These are phyloP conservation scores for Butyriboletus appendiculatus DNA, from an alignment of 1,284 basidiomycete species.

Conservation along the genomic window DNA sequence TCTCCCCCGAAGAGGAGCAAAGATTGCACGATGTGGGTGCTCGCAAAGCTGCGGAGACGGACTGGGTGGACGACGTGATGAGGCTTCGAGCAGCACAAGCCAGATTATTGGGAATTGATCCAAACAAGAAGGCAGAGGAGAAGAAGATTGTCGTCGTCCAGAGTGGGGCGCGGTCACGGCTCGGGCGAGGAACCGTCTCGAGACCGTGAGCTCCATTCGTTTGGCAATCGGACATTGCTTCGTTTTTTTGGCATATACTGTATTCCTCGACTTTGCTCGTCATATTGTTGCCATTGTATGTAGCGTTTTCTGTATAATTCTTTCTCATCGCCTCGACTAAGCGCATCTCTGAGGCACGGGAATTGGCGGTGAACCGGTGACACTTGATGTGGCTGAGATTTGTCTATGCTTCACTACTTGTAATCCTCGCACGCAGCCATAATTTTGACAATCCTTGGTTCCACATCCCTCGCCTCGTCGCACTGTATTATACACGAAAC, in stretches of 20 bases:
- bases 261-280: neutral
- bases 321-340: neutral
- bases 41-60: conserved; percentile 49
- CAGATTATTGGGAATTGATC: conserved; percentile 25
- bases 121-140: conserved; percentile 21
- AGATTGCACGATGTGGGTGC: conserved; percentile 50
- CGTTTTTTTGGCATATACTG: conserved; percentile 1
- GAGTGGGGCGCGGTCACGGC: conserved; percentile 35
- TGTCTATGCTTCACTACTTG: neutral
- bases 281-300: neutral
- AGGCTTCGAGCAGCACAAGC: conserved; percentile 45
- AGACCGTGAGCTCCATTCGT: conserved; percentile 13
- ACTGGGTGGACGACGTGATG: conserved; percentile 68
- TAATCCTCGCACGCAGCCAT: neutral
- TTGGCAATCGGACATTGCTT: neutral
- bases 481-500: conserved; percentile 15
- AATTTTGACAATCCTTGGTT: neutral
- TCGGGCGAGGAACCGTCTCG: conserved; percentile 22
- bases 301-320: neutral
- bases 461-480: neutral
- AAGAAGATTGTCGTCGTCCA: conserved; percentile 9
- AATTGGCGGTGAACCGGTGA: neutral
- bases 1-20: conserved; percentile 54
- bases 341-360: neutral
- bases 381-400: conserved; percentile 1